Percentiles rank a stretch among this genome's conserved stretches.
These are phyloP conservation scores for Cynanchum wilfordii DNA, from an alignment of 257 asterid genomes.

Conservation along the genomic window DNA sequence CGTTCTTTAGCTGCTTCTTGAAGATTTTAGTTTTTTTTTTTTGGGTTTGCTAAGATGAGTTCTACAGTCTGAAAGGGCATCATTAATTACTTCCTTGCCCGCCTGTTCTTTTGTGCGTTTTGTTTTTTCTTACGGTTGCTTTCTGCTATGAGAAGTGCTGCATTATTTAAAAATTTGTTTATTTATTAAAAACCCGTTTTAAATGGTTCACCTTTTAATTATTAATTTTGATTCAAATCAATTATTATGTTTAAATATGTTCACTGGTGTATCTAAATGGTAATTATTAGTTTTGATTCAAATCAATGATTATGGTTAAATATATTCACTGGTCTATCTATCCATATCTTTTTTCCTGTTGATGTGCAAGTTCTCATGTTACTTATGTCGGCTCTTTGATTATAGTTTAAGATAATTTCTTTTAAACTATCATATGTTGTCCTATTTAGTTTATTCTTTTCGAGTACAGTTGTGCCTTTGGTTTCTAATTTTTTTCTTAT, in stretches of 20 bases:
- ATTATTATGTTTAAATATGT: background rate
- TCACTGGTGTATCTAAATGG: background rate
- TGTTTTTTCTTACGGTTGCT: background rate
- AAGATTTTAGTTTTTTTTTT: background rate
- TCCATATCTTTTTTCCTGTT: background rate
- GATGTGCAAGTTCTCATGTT: background rate
- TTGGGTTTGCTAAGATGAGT: background rate
- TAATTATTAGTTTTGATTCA: background rate
- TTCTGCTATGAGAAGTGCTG: background rate
- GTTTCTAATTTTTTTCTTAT: background rate
- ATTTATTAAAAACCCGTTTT: background rate
- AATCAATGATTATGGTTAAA: background rate
- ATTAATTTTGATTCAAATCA: background rate
- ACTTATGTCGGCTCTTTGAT: background rate
- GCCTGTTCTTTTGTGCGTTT: background rate
- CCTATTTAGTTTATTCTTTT: background rate
- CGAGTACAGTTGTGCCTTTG: background rate
- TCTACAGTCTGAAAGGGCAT: background rate
- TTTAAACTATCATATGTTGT: too few species aligned
- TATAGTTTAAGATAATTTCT: background rate
- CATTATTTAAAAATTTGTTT: background rate
- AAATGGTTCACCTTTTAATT: background rate
- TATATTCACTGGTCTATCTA: background rate
- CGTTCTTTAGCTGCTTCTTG: conserved; percentile 13
- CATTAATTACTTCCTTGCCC: background rate